Evolutionary conservation across 495 filamentous ascomycete genomes (phyloP), one percentile per base, ranked within the genome.

Genomic region (Oidiodendron maius): DNA sequence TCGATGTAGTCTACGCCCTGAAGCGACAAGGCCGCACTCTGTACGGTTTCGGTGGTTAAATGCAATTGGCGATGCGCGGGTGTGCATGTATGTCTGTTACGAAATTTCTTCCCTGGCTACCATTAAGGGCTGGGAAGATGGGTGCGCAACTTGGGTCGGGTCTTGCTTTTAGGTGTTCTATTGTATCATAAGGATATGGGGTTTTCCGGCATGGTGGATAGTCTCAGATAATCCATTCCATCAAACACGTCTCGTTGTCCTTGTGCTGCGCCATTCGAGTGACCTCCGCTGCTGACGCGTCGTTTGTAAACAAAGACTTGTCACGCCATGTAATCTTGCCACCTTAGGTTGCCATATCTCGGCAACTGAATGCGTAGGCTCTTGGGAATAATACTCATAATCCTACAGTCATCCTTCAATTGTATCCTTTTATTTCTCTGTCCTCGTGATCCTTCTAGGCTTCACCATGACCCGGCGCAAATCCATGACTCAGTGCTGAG

Each of bases 11-110:
- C 64, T 96, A 95, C 61, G 89, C 89, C 41, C 78, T 96, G 58
- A 93, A 94, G 81, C 79, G 91, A 70, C 88, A 93, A 75, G 91
- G 91, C 61, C 85, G 91, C 65, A 95, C 89, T 65, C 85, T 95
- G 18, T 95, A 96, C 73, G 91, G 91, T 75, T 97, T 97, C 81
- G 91, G 91, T 81, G 91, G 91, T 77, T 97, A 61, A 36, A 40
- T 26, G n/a, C n/a, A n/a, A n/a, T 34, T 4, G 16, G 28, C 38
- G 17, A 25, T n/a, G 12, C 34, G 34, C 23, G 15, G n/a, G 28
- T 38, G 22, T 38, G 32, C 25, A 40, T 48, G 12, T 21, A 46
- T 46, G 44, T 46, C 44, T 48, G 22, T 57, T 40, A 58, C 44
- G 55, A 58, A 53, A 51, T 53, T 50, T 30, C 51, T 44, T 54